A percentile compares a stretch with the other conserved stretches of the same genome.
These are phyloP conservation scores for Phytophthora tentaculata DNA, from an alignment of 352 stramenopile genomes.

Conservation along the genomic window DNA sequence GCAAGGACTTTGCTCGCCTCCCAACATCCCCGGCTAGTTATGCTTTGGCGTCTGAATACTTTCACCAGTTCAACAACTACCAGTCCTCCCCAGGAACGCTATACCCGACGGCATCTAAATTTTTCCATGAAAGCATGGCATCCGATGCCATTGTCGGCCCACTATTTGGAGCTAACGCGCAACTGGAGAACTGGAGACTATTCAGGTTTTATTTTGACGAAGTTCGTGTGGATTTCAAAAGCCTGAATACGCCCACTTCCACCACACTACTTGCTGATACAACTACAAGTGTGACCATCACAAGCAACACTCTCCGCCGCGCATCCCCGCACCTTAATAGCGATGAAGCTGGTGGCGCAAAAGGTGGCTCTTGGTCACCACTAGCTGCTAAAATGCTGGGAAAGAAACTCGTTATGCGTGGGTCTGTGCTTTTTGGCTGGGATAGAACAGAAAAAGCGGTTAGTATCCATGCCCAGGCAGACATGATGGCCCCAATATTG, in stretches of 20 bases:
- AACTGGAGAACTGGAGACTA: constrained; percentile 5
- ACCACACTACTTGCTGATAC: constrained; percentile 3
- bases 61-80: constrained; percentile 12
- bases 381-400: neutral
- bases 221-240: constrained; percentile 1
- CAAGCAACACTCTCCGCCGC: neutral
- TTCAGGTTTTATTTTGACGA: constrained; percentile 4
- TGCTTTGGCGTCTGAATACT: constrained; percentile 11
- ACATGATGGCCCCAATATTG: constrained; percentile 1
- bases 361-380: constrained; percentile 5
- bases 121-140: neutral
- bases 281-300: neutral
- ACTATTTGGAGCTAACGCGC: neutral
- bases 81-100: constrained; percentile 1
- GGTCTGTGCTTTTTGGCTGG: constrained; percentile 5
- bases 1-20: neutral
- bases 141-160: too few relatives aligned
- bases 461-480: neutral
- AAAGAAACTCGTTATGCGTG: neutral
- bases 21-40: neutral
- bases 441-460: neutral
- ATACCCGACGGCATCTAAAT: neutral
- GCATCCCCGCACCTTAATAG: constrained; percentile 15
- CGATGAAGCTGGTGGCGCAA: constrained; percentile 1
- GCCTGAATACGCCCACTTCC: neutral